Evolutionary conservation across 768 basidiomycete genomes (phyloP).

Genomic region (Hygrocybe coccinea): DNA sequence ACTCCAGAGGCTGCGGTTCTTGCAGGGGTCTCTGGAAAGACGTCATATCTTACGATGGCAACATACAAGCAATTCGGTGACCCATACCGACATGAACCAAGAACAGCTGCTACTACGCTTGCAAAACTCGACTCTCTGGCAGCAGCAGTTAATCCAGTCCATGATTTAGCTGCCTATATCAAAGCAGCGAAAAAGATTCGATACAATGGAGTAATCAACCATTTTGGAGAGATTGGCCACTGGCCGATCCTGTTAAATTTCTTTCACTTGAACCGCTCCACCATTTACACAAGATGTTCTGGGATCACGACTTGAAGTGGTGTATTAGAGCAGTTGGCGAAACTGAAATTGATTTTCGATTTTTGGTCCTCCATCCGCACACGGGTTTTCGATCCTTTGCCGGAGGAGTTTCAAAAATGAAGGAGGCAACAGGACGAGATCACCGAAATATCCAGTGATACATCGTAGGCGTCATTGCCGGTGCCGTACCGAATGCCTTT

Average conservation of each 20-base stretch:
- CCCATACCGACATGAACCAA: conserved; percentile 20
- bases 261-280: conserved; percentile 27
- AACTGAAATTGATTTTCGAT: conserved; percentile 24
- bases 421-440: conserved; percentile 24
- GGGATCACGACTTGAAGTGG: conserved; percentile 13
- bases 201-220: conserved; percentile 11
- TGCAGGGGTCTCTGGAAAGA: conserved; percentile 26
- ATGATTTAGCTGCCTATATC: conserved; percentile 17
- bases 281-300: conserved; percentile 14
- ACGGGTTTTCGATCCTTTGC: conserved; percentile 24
- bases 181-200: neutral
- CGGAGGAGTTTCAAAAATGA: conserved; percentile 23
- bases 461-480: conserved; percentile 15
- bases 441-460: conserved; percentile 24
- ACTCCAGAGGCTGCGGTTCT: conserved; percentile 29
- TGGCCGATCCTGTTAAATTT: conserved; percentile 18
- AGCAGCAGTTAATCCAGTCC: conserved; percentile 13
- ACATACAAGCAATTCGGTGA: conserved; percentile 30
- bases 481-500: conserved; percentile 7
- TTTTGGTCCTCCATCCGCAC: conserved; percentile 24
- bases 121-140: conserved; percentile 12
- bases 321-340: conserved; percentile 14
- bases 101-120: conserved; percentile 22
- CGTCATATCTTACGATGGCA: conserved; percentile 30
- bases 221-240: conserved; percentile 24